Percentiles rank a stretch among this genome's conserved stretches.
These are phyloP conservation scores for Neurospora africana DNA, from an alignment of 495 filamentous ascomycete species.

Conservation along the genomic window DNA sequence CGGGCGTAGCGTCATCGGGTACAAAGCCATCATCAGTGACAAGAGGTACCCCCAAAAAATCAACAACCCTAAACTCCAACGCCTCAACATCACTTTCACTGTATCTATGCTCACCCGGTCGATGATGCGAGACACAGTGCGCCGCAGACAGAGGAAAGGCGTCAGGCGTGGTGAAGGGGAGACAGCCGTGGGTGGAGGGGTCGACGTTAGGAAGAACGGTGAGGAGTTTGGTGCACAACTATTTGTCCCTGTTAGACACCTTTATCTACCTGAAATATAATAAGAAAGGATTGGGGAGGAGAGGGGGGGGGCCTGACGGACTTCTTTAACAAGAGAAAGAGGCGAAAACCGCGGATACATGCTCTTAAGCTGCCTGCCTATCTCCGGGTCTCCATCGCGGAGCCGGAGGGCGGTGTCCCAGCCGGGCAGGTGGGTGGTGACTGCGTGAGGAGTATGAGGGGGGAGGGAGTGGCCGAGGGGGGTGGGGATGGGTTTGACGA, in stretches of 20 bases:
- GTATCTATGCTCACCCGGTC: constrained; percentile 20
- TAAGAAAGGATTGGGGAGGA: not conserved
- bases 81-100: constrained; percentile 21
- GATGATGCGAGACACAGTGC: constrained; percentile 14
- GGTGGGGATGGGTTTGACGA: constrained; percentile 24
- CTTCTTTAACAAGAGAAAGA: constrained; percentile 17
- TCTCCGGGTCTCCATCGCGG: constrained; percentile 19
- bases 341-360: constrained; percentile 36
- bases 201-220: constrained; percentile 8
- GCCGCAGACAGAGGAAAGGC: constrained; percentile 10
- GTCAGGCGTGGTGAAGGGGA: constrained; percentile 20
- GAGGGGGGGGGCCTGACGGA: not conserved
- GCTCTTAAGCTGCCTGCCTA: constrained; percentile 20
- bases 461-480: constrained; percentile 28
- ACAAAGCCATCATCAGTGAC: not conserved
- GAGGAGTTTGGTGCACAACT: constrained; percentile 22
- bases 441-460: constrained; percentile 30
- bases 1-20: too few species aligned
- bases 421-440: constrained; percentile 26
- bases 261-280: not conserved
- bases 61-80: constrained; percentile 25
- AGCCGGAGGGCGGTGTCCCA: constrained; percentile 22
- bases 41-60: not conserved
- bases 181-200: constrained; percentile 15
- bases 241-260: not conserved